phyloP scores from a whole-genome alignment of 176 grass and related monocot genomes.

The Rhynchospora breviuscula region DNA sequence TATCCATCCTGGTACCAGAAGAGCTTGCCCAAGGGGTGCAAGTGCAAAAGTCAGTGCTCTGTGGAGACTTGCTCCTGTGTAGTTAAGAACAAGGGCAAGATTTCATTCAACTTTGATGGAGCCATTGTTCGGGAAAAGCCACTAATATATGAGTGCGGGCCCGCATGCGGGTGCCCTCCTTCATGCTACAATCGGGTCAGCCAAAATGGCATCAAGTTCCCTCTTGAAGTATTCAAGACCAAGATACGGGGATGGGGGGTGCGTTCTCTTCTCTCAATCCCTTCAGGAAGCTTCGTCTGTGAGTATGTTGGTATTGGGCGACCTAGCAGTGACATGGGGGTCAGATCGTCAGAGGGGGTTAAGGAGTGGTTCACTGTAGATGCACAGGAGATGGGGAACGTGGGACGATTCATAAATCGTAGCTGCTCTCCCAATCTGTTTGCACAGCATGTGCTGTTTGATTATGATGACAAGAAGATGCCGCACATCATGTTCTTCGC shows the following conservation, averaged over 20 bases:
- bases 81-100: slow-evolving; percentile 44
- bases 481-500: slow-evolving; percentile 55
- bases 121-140: slow-evolving; percentile 33
- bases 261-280: slow-evolving; percentile 44
- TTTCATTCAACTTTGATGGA: slow-evolving; percentile 37
- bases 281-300: slow-evolving; percentile 50
- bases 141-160: slow-evolving; percentile 54
- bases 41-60: slow-evolving; percentile 47
- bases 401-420: slow-evolving; percentile 59
- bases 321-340: slow-evolving; percentile 21
- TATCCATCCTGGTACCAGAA: slow-evolving; percentile 30
- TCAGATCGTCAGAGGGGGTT: background rate
- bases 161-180: slow-evolving; percentile 42
- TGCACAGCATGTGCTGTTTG: slow-evolving; percentile 47
- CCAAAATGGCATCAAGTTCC: slow-evolving; percentile 41
- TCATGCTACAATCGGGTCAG: slow-evolving; percentile 44
- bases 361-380: slow-evolving; percentile 28
- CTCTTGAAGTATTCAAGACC: slow-evolving; percentile 49
- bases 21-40: slow-evolving; percentile 39
- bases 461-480: slow-evolving; percentile 48
- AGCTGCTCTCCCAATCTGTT: slow-evolving; percentile 49
- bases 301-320: slow-evolving; percentile 36
- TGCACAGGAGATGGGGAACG: slow-evolving; percentile 33
- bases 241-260: slow-evolving; percentile 51
- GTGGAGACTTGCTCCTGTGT: slow-evolving; percentile 43